Base-by-base conservation (phyloP, 2,329 filamentous ascomycete species). In the Botrytis hyacinthi region DNA sequence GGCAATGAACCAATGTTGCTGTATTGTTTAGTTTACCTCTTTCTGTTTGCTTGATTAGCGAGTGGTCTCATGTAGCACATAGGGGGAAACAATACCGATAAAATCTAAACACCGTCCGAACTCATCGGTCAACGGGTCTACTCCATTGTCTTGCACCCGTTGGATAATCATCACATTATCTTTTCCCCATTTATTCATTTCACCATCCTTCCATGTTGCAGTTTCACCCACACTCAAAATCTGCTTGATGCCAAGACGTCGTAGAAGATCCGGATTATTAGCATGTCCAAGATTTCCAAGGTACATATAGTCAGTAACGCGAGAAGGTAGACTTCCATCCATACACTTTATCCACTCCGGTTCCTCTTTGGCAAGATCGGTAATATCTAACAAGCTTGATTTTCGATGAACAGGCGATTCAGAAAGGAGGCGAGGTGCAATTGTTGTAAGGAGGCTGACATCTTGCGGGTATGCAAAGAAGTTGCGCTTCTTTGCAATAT, bases 401-500 rank as follows among this genome's bases (percentile, higher is more conserved):
- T 85, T 85, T 78, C 76, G 81, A 79, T 72, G 81, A 51, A 81
- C 79, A 0, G 93, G 93, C 0, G 92, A 94, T 74, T 92, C 90
- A 63, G 87, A 86, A 35, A 98, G 85, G 22, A 98, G 85, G 22
- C 92, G 91, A 32, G 90, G 88, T 74, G 95, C 90, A 54, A 98
- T 91, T 7, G 89, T 88, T 1, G 88, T 90, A n/a, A 98, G 84
- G 18, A 98, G 86, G 6, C 91, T 89, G 29, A 98, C 94, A 80
- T 99, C 96, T 0, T 93, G 93, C 1, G 93, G 92, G 78, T 98
- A 98, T 0, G 96, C 94, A 80, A 99, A 99, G 84, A 98, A 98
- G 80, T 99, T 98, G 74, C 96, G 92, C 73, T 89, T 87, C 81
- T 92, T 93, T 20, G 90, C 87, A 18, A 90, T 91, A 81, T 99